phyloP scores from a whole-genome alignment of 345 rosid genomes.

The Corymbia maculata region DNA sequence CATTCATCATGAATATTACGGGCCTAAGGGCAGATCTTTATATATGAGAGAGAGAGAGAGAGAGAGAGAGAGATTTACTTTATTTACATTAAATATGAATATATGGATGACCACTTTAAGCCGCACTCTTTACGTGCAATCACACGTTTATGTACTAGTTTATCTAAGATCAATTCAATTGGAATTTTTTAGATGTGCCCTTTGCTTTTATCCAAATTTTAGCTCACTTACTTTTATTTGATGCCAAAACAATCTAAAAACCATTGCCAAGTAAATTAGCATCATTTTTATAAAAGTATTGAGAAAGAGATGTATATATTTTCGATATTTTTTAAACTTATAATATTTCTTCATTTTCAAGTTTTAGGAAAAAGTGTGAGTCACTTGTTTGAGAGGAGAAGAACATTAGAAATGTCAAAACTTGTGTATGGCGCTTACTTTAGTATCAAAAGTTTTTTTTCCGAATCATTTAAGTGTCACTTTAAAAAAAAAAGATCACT shows the following conservation, averaged over 20 bases:
- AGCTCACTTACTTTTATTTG: not conserved
- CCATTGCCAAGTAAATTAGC: not conserved
- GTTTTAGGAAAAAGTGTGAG: no score
- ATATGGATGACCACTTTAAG: no score
- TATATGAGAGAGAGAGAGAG: not conserved
- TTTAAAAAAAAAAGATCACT: no score
- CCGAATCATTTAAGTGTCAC: no score
- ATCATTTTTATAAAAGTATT: no score
- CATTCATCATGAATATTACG: not conserved
- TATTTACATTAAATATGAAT: not conserved
- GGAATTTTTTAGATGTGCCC: not conserved
- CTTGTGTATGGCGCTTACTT: no score
- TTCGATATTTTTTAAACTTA: no score
- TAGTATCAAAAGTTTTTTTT: no score
- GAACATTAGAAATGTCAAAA: no score
- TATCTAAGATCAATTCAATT: not conserved
- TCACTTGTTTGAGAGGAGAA: no score
- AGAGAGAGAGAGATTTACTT: not conserved
- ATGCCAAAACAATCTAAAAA: not conserved
- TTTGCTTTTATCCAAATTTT: not conserved
- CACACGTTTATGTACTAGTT: not conserved
- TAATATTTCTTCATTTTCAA: no score
- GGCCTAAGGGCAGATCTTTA: not conserved
- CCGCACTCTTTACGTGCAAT: not conserved
- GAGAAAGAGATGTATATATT: not conserved